Base-by-base conservation (phyloP, 306 rosid genomes). In the Vigna reflexopilosa region DNA sequence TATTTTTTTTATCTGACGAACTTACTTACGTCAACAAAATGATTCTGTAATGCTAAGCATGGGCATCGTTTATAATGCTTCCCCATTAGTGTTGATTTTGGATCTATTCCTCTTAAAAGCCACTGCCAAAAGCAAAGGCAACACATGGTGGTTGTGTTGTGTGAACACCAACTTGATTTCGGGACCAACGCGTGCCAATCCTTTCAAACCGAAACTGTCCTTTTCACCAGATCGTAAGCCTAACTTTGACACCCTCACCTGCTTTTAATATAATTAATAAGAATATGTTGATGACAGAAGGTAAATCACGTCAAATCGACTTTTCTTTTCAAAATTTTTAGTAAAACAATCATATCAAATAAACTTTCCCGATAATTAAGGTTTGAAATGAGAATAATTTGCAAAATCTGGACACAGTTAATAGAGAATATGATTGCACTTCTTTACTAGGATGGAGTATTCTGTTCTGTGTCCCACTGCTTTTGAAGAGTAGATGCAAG, bases 141-240 rank as follows among this genome's bases (percentile, higher is more conserved):
- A 54, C 28, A 68, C 32, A 44, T 73, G 54, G 58, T 59, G 45
- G 72, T 70, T 75, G 75, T 32, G 67, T 71, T 75, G 75, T 32
- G 67, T 71, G 65, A 71, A 67, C 71, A 44, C 34, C 51, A 54
- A 17, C 67, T 26, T 70, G 44, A 30, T 36, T 70, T 45, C 45
- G 56, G 78, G 74, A 84, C 80, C 73, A 59, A 58, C 38, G 70
- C 55, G 49, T 40, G 77, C 22, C 30, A 49, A 57, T 77, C 17
- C 63, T 71, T 71, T 76, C 79, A 71, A 61, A 82, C 76, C 48
- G 55, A 72, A 82, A 55, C 55, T 65, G 75, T 77, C 79, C 75
- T 82, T 72, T 49, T 45, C 30, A 84, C 57, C 77, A 48, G 71
- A 66, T 72, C 61, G 12, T 28, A 67, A 59, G 77, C 65, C 80